phyloP scores from a whole-genome alignment of 495 filamentous ascomycete genomes.

The Cercophora sp. region DNA sequence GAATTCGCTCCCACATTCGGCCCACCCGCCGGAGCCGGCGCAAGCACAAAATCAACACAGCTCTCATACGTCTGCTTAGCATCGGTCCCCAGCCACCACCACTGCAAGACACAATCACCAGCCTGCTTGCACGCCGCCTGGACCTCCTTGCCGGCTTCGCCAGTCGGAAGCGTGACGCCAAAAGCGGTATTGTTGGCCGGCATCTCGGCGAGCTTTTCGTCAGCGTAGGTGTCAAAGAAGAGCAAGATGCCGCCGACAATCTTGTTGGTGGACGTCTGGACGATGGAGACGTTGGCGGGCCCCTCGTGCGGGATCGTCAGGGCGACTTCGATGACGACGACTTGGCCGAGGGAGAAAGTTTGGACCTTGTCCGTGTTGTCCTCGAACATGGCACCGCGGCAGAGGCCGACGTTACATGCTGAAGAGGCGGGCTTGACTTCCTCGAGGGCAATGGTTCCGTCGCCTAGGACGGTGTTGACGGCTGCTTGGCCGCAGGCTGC shows the following conservation, averaged over 20 bases:
- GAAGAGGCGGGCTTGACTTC: conserved; percentile 4
- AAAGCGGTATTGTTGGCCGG: conserved; percentile 59
- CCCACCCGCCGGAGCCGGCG: background rate
- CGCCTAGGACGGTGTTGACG: conserved; percentile 50
- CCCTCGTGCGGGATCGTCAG: conserved; percentile 58
- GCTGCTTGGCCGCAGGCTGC: conserved; percentile 58
- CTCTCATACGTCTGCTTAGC: conserved; percentile 68
- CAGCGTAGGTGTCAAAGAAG: conserved; percentile 46
- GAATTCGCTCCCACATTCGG: background rate
- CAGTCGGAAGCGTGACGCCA: conserved; percentile 56
- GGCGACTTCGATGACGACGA: conserved; percentile 48
- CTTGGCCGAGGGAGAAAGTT: conserved; percentile 55
- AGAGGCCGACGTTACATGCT: conserved; percentile 40
- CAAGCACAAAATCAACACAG: conserved; percentile 56
- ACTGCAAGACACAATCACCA: conserved; percentile 60
- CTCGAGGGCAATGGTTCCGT: conserved; percentile 45
- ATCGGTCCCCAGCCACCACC: conserved; percentile 55
- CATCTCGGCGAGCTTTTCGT: conserved; percentile 37
- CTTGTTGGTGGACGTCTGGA: conserved; percentile 55
- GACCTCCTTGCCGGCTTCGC: background rate
- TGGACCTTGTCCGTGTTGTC: conserved; percentile 63
- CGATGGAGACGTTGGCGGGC: conserved; percentile 63
- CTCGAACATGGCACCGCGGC: conserved; percentile 64
- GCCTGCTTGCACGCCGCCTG: conserved; percentile 44
- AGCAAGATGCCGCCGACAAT: conserved; percentile 53